phyloP scores from a whole-genome alignment of 768 basidiomycete species.

The Astraeus odoratus region DNA sequence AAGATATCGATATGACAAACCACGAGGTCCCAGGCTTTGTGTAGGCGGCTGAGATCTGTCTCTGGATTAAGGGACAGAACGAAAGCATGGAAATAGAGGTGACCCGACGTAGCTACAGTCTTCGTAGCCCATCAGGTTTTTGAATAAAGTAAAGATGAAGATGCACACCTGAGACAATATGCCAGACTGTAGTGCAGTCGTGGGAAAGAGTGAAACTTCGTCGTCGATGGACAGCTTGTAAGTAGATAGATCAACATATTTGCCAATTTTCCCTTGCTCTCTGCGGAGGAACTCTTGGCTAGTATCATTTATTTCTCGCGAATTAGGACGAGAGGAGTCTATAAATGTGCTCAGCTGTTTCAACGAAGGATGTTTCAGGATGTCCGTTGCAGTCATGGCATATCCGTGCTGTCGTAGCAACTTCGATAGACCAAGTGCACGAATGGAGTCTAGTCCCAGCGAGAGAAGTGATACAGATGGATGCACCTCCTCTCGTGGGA shows the following conservation, averaged over 20 bases:
- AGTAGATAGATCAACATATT: conserved; percentile 7
- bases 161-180: conserved; percentile 41
- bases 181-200: conserved; percentile 40
- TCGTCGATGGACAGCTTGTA: conserved; percentile 24
- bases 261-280: conserved; percentile 14
- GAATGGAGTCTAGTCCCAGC: conserved; percentile 42
- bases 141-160: background rate
- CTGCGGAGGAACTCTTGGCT: conserved; percentile 8
- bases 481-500: conserved; percentile 10
- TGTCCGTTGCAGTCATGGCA: conserved; percentile 28
- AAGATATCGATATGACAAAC: conserved; percentile 32
- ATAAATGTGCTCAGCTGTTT: conserved; percentile 5
- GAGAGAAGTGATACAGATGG: conserved; percentile 33
- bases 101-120: conserved; percentile 24
- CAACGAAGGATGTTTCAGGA: conserved; percentile 28
- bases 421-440: conserved; percentile 37
- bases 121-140: conserved; percentile 1
- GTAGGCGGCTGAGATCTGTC: conserved; percentile 24
- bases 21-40: conserved; percentile 31
- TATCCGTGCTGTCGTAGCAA: conserved; percentile 28
- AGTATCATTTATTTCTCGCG: conserved; percentile 4
- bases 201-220: conserved; percentile 30
- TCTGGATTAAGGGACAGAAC: conserved; percentile 13
- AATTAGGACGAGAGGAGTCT: conserved; percentile 1
- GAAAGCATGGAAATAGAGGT: conserved; percentile 28